A percentile compares a stretch with the other conserved stretches of the same genome.
Evolutionary conservation across 140 eudicot genomes (phyloP).

Genomic region (Bidens hawaiensis): DNA sequence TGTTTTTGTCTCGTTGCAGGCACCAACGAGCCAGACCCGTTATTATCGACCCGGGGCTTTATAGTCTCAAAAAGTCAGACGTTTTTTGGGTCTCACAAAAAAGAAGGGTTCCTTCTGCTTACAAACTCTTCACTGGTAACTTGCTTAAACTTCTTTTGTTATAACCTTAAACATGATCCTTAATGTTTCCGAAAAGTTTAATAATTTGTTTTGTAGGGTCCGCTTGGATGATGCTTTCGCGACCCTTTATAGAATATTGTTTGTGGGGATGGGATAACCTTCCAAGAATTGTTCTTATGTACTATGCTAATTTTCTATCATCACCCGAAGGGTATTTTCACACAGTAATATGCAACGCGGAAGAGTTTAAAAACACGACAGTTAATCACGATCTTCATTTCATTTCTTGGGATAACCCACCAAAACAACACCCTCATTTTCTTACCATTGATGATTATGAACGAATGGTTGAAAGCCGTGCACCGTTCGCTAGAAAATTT

Average conservation of each 20-base stretch:
- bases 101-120: slow-evolving; percentile 66
- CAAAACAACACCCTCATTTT: slow-evolving; percentile 82
- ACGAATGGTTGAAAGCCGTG: slow-evolving; percentile 69
- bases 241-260: slow-evolving; percentile 64
- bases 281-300: slow-evolving; percentile 68
- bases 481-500: slow-evolving; percentile 80
- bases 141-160: neutral
- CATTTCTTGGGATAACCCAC: slow-evolving; percentile 85
- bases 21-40: slow-evolving; percentile 67
- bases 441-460: slow-evolving; percentile 50
- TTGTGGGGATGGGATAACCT: slow-evolving; percentile 91
- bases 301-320: slow-evolving; percentile 77
- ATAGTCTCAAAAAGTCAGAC: slow-evolving; percentile 55
- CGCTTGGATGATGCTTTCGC: slow-evolving; percentile 90
- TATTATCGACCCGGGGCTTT: slow-evolving; percentile 69
- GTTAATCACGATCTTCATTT: slow-evolving; percentile 84
- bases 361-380: slow-evolving; percentile 68
- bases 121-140: slow-evolving; percentile 76
- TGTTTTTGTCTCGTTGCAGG: slow-evolving; percentile 22
- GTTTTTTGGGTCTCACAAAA: slow-evolving; percentile 60
- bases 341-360: slow-evolving; percentile 73
- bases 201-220: slow-evolving; percentile 44
- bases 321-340: slow-evolving; percentile 90
- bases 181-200: neutral
- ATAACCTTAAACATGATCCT: neutral